Evolutionary conservation across 2,329 filamentous ascomycete species (phyloP), one percentile per base, ranked within the genome.

Genomic region (Talaromyces sp.): DNA sequence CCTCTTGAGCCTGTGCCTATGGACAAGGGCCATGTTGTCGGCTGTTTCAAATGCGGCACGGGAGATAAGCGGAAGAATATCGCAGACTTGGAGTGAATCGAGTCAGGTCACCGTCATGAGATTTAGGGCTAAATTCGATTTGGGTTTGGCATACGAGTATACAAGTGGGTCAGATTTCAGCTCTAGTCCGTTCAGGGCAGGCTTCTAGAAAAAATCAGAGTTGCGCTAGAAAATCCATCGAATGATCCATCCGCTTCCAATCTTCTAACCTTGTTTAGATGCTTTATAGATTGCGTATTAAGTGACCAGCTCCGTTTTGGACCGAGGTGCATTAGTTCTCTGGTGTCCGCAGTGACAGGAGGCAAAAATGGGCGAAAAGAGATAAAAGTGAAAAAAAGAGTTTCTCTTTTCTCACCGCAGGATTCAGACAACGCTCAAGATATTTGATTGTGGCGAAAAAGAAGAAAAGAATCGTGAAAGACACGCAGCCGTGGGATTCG

Each of bases 391-490:
- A 33, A 21, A 54, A 54, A 11, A 37, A 54, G 21, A 35, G 8
- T 5, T 37, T 35, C 18, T 35, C 11, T n/a, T 18, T 21, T 28
- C 21, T 54, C 48, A 54, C 48, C 48, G 28, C 48, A 35, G 48
- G 48, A 54, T 54, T 35, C n/a, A 52, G 33, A 21, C 14, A 35
- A 12, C 16, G 8, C 11, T 52, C 28, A 42, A 57, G 28, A 59
- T 50, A 23, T 31, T 31, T 39, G 57, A 59, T 23, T 48, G 57
- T 59, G 57, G 57, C 57, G 31, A 48, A 59, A 59, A 59, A 37
- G 42, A 58, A 31, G 39, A 44, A 28, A 40, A 23, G n/a, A 58
- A 44, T 18, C 56, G 23, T 7, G 8, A 14, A 58, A 33, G 23
- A 33, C 7, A 50, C 42, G 3, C 50, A 35, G 28, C n/a, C 14